Percentiles rank a stretch among this genome's conserved stretches.
These are phyloP conservation scores for Stenogyne calaminthoides DNA, from an alignment of 305 asterid genomes.

Conservation along the genomic window DNA sequence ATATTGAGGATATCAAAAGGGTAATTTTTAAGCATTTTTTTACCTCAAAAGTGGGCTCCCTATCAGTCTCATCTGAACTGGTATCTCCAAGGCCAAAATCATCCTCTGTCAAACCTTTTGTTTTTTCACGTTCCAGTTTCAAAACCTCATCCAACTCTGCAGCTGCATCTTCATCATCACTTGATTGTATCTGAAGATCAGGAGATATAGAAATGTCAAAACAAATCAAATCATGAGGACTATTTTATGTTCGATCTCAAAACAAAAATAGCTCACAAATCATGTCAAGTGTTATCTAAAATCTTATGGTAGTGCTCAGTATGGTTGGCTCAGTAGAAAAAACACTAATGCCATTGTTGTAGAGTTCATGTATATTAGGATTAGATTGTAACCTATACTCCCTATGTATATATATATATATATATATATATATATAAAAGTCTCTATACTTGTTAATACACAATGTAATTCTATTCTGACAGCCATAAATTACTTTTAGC, in stretches of 20 bases:
- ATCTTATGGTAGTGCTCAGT: not conserved
- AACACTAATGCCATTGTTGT: not conserved
- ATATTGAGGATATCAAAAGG: conserved; percentile 11
- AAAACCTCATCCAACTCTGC: conserved; percentile 79
- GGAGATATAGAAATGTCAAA: conserved; percentile 19
- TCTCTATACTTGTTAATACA: too few relatives aligned
- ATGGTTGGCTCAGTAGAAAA: not conserved
- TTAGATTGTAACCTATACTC: too few relatives aligned
- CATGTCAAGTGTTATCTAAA: conserved; percentile 14
- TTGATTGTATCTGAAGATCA: conserved; percentile 55
- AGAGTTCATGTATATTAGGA: too few relatives aligned
- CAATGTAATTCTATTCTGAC: too few relatives aligned
- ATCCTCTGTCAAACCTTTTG: conserved; percentile 50
- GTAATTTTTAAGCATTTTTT: conserved; percentile 16
- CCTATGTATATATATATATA: too few relatives aligned
- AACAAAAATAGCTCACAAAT: conserved; percentile 15
- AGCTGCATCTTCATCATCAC: conserved; percentile 74
- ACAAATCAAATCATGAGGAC: conserved; percentile 24
- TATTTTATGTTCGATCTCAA: conserved; percentile 1
- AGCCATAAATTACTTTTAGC: not conserved
- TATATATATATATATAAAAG: too few relatives aligned
- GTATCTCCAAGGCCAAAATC: conserved; percentile 79
- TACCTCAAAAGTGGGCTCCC: conserved; percentile 81
- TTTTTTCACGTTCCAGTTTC: conserved; percentile 64
- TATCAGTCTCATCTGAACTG: conserved; percentile 49